phyloP scores from a whole-genome alignment of 352 stramenopile genomes.

The Phytophthora quininea region DNA sequence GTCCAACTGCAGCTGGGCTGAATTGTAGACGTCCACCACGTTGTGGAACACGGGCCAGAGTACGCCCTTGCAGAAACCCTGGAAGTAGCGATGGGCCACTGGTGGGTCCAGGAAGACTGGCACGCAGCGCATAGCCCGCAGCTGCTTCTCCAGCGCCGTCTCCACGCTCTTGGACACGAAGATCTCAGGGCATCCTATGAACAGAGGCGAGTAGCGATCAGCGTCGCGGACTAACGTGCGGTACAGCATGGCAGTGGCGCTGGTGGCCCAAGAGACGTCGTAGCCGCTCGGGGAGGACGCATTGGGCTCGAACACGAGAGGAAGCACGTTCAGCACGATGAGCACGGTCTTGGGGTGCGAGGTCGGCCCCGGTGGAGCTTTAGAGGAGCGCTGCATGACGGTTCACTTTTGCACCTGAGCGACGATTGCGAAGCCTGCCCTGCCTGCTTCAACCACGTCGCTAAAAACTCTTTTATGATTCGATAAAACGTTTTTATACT shows the following conservation, averaged over 20 bases:
- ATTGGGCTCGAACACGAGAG: conserved; percentile 72
- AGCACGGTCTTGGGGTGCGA: conserved; percentile 59
- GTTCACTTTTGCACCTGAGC: not conserved
- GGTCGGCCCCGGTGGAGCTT: not conserved
- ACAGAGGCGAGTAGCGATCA: conserved; percentile 64
- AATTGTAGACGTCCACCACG: conserved; percentile 96
- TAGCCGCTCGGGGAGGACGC: conserved; percentile 44
- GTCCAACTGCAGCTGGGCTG: conserved; percentile 69
- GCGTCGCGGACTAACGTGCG: conserved; percentile 64
- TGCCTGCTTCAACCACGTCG: too few relatives aligned
- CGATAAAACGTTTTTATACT: too few relatives aligned
- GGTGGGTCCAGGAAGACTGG: conserved; percentile 94
- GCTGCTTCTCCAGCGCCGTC: conserved; percentile 71
- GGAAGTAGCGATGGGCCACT: conserved; percentile 86
- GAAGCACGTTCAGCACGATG: conserved; percentile 83
- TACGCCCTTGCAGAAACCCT: conserved; percentile 97
- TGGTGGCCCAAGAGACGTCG: conserved; percentile 74
- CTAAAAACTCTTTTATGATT: too few relatives aligned
- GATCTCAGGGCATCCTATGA: conserved; percentile 78
- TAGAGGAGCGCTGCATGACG: conserved; percentile 11
- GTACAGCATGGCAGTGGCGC: conserved; percentile 78
- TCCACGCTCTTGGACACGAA: conserved; percentile 70
- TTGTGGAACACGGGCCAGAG: conserved; percentile 98
- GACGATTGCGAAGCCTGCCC: too few relatives aligned
- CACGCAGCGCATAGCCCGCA: conserved; percentile 92